Conservation (phyloP, 768 basidiomycete genomes). For the Porphyrellus cyaneotinctus region DNA sequence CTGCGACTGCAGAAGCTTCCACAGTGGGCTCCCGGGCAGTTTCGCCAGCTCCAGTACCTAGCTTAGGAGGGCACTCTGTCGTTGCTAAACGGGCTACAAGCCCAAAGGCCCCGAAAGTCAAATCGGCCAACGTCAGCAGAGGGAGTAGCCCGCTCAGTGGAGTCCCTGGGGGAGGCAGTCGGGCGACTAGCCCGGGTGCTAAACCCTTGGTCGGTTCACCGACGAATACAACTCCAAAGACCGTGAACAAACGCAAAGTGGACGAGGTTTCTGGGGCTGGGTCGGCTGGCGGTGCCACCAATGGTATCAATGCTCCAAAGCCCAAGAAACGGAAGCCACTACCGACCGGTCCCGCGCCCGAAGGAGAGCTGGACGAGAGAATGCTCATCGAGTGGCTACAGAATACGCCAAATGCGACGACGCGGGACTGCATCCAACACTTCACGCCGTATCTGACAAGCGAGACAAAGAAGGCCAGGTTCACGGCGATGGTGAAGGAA, state of each 20-base stretch:
- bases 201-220: conserved; percentile 26
- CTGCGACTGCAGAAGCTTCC: conserved; percentile 27
- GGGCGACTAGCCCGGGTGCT: conserved; percentile 46
- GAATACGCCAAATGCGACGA: conserved; percentile 64
- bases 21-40: conserved; percentile 49
- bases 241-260: conserved; percentile 60
- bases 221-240: conserved; percentile 33
- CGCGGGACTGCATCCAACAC: conserved; percentile 74
- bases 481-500: conserved; percentile 77
- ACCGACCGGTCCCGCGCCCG: conserved; percentile 37
- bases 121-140: conserved; percentile 43
- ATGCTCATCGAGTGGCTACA: conserved; percentile 76
- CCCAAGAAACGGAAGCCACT: conserved; percentile 54
- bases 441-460: conserved; percentile 74
- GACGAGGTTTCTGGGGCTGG: conserved; percentile 34
- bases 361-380: conserved; percentile 55
- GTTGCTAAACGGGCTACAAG: conserved; percentile 85
- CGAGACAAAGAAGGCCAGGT: conserved; percentile 63
- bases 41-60: conserved; percentile 47
- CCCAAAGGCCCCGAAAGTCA: conserved; percentile 65
- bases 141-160: conserved; percentile 54
- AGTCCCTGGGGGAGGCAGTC: conserved; percentile 40
- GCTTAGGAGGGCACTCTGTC: conserved; percentile 70
- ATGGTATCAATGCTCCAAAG: conserved; percentile 34
- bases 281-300: conserved; percentile 6